A percentile compares a stretch with the other conserved stretches of the same genome.
Conservation (phyloP, 441 rosid genomes). For the Corymbia citriodora region DNA sequence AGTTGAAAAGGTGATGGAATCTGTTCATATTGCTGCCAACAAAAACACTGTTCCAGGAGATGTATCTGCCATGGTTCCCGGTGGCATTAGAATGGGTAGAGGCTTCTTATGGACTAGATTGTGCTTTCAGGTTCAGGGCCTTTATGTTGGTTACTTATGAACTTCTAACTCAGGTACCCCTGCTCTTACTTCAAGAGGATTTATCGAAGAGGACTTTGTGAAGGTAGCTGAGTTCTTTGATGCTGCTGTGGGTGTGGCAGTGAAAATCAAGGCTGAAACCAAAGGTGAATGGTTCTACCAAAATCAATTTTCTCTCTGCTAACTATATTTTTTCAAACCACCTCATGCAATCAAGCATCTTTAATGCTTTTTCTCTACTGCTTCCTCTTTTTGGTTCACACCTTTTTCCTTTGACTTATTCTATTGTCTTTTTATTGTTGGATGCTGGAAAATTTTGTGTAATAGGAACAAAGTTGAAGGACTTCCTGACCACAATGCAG, state of each 20-base stretch:
- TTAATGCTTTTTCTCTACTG: background rate
- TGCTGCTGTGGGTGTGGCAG: conserved; percentile 62
- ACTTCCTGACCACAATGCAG: conserved; percentile 58
- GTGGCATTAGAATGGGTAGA: conserved; percentile 24
- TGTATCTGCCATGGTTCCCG: conserved; percentile 27
- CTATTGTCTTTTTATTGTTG: background rate
- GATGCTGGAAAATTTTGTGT: conserved; percentile 2
- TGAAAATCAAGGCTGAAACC: conserved; percentile 74
- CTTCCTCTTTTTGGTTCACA: background rate
- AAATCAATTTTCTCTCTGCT: background rate
- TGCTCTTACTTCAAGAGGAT: conserved; percentile 92
- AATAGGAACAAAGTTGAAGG: conserved; percentile 90
- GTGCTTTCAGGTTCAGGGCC: background rate
- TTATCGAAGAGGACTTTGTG: conserved; percentile 81
- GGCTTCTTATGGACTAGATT: background rate
- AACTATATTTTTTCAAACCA: background rate
- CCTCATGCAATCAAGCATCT: background rate
- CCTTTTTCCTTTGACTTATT: background rate
- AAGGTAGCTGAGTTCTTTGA: conserved; percentile 86
- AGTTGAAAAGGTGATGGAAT: conserved; percentile 24
- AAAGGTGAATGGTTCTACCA: conserved; percentile 36
- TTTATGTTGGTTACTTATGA: background rate
- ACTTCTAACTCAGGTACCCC: conserved; percentile 58
- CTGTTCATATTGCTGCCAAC: conserved; percentile 25
- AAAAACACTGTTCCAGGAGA: conserved; percentile 25